These are phyloP conservation scores for Phanerochaete carnosa DNA, from an alignment of 768 basidiomycete genomes.

Conservation along the genomic window DNA sequence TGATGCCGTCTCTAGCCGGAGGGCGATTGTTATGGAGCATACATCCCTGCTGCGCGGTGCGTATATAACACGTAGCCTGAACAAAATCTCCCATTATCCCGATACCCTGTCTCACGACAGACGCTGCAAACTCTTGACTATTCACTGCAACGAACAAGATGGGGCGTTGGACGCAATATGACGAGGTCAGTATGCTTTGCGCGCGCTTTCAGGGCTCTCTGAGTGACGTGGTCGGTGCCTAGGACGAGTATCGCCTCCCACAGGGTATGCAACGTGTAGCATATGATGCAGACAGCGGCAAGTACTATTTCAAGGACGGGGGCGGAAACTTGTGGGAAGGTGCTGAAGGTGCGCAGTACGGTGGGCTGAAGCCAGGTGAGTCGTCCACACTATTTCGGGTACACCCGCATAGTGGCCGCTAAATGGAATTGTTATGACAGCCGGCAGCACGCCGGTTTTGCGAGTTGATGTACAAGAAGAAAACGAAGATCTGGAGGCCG, in stretches of 20 bases:
- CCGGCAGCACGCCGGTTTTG: not conserved
- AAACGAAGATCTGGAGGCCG: slow-evolving; percentile 53
- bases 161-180: slow-evolving; percentile 37
- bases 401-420: not conserved
- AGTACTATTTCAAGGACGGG: slow-evolving; percentile 60
- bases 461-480: slow-evolving; percentile 36
- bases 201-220: slow-evolving; percentile 2
- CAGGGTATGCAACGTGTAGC: slow-evolving; percentile 62
- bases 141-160: slow-evolving; percentile 11
- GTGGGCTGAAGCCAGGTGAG: slow-evolving; percentile 44
- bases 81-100: not conserved
- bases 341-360: slow-evolving; percentile 58
- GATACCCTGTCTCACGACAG: slow-evolving; percentile 1
- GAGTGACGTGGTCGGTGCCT: slow-evolving; percentile 8
- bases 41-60: not conserved
- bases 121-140: not conserved
- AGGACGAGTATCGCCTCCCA: slow-evolving; percentile 54
- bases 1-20: not conserved
- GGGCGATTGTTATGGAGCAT: not conserved
- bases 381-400: not conserved
- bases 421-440: not conserved
- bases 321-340: slow-evolving; percentile 56
- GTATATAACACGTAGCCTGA: not conserved
- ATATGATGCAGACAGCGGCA: slow-evolving; percentile 68
- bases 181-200: slow-evolving; percentile 25